These are phyloP conservation scores for Leccinellum luteum DNA, from an alignment of 768 basidiomycete species.

Conservation along the genomic window DNA sequence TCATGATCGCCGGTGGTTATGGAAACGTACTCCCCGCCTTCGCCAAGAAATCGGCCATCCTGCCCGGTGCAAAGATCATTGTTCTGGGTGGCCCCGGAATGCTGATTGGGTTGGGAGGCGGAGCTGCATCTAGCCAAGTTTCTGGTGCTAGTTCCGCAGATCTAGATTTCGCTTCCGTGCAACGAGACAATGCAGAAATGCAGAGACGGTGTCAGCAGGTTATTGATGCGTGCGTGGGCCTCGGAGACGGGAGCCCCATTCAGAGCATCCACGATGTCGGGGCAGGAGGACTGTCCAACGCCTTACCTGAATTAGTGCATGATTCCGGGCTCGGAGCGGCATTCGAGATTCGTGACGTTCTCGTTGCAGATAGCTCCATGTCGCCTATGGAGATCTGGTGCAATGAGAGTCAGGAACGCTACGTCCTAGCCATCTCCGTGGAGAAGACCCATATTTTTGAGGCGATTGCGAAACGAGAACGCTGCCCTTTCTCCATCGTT, in stretches of 20 bases:
- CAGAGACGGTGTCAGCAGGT: slow-evolving; percentile 96
- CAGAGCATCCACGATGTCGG: slow-evolving; percentile 98
- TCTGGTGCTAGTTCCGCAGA: slow-evolving; percentile 89
- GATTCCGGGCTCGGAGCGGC: slow-evolving; percentile 88
- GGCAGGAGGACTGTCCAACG: slow-evolving; percentile 95
- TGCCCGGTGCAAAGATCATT: slow-evolving; percentile 80
- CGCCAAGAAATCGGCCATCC: slow-evolving; percentile 74
- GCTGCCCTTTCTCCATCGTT: slow-evolving; percentile 92
- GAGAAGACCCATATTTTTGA: slow-evolving; percentile 64
- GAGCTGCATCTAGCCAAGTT: slow-evolving; percentile 92
- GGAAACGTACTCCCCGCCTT: slow-evolving; percentile 89
- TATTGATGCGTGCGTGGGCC: slow-evolving; percentile 82
- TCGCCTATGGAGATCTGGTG: slow-evolving; percentile 99
- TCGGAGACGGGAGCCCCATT: slow-evolving; percentile 67
- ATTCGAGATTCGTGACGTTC: slow-evolving; percentile 92
- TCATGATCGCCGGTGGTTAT: slow-evolving; percentile 98
- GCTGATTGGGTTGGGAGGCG: slow-evolving; percentile 95
- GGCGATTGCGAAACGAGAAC: slow-evolving; percentile 77
- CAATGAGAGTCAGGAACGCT: slow-evolving; percentile 97
- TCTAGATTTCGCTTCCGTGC: slow-evolving; percentile 96
- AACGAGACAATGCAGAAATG: slow-evolving; percentile 98
- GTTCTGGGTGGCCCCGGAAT: slow-evolving; percentile 95
- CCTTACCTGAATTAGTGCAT: slow-evolving; percentile 94
- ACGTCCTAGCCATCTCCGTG: slow-evolving; percentile 85
- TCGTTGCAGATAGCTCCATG: slow-evolving; percentile 90